Evolutionary conservation across 2,329 filamentous ascomycete species (phyloP), one percentile per base, ranked within the genome.

Genomic region (Beauveria sp.): DNA sequence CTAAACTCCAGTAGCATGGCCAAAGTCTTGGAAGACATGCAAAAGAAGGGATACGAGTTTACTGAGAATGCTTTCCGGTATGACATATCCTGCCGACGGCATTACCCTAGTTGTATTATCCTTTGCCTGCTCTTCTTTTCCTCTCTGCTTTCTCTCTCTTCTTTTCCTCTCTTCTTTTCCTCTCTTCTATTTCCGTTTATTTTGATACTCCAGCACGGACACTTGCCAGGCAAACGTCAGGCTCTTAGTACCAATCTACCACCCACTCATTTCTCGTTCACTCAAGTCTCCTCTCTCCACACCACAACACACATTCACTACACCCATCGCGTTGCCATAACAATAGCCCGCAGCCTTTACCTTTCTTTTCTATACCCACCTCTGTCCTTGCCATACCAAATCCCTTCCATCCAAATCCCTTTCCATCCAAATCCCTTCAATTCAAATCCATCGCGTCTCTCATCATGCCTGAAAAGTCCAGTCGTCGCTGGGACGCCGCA

Each of bases 51-150:
- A 10, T 78, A 80, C 59, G 65, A 65, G 0, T 79, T 77, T 56
- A 73, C 72, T 3, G 69, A 73, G 30, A 70, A 68, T 30, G 78
- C 77, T 56, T 72, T 79, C 41, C 70, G 74, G 76, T 79, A 77
- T 59, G 67, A 61, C 18, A 55, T 47, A 26, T 44, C 52, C 24
- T 61, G 20, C 44, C 44, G 37, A 37, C 7, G 54, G n/a, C 28
- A 37, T 5, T 46, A 34, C 56, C 61, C 24, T 55, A 55, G 53
- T 43, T 12, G 6, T 16, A 16, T 37, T 2, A 16, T 16, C 5
- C 34, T 6, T 37, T 37, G 34, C 51, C 52, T 51, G 22, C 37
- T 48, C 20, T 20, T n/a, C 22, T n/a, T 40, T 9, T 22, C 3
- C 10, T 12, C 3, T 34, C 22, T 3, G 2, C 22, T 22, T 26